Evolutionary conservation across 2,329 filamentous ascomycete species (phyloP).

Genomic region (Akanthomyces uredinophilus): DNA sequence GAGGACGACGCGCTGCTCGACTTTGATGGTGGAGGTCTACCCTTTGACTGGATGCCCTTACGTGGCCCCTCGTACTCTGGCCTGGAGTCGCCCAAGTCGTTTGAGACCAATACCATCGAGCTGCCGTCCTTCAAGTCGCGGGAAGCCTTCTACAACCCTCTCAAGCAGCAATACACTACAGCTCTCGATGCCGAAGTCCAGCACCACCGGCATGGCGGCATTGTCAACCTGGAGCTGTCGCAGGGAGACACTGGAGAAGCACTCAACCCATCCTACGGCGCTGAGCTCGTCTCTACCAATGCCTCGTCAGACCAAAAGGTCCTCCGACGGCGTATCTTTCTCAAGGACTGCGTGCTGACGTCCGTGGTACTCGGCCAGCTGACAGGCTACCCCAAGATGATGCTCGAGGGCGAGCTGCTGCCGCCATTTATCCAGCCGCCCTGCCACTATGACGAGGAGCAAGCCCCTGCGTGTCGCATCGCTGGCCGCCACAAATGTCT

Average conservation of each 20-base stretch:
- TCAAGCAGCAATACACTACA: not conserved
- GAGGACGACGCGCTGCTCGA: not conserved
- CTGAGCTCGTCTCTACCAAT: not conserved
- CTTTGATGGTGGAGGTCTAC: not conserved
- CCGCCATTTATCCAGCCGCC: constrained; percentile 11
- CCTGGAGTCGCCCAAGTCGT: not conserved
- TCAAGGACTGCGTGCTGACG: constrained; percentile 3
- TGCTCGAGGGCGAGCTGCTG: constrained; percentile 5
- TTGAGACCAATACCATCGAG: not conserved
- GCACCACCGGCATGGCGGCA: not conserved
- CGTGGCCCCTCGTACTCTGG: not conserved
- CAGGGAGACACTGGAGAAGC: not conserved
- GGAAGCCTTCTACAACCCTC: not conserved
- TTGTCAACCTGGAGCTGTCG: not conserved
- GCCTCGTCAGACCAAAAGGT: not conserved
- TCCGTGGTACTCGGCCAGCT: constrained; percentile 16
- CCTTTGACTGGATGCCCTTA: not conserved
- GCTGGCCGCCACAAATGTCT: constrained; percentile 1
- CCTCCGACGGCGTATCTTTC: not conserved
- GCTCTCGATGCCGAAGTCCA: not conserved
- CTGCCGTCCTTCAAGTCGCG: not conserved
- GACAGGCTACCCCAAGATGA: constrained; percentile 11
- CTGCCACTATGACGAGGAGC: constrained; percentile 9
- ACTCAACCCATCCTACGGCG: not conserved
- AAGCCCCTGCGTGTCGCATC: not conserved